Base-by-base conservation (phyloP, 2,329 filamentous ascomycete species). In the Neonectria faginata region DNA sequence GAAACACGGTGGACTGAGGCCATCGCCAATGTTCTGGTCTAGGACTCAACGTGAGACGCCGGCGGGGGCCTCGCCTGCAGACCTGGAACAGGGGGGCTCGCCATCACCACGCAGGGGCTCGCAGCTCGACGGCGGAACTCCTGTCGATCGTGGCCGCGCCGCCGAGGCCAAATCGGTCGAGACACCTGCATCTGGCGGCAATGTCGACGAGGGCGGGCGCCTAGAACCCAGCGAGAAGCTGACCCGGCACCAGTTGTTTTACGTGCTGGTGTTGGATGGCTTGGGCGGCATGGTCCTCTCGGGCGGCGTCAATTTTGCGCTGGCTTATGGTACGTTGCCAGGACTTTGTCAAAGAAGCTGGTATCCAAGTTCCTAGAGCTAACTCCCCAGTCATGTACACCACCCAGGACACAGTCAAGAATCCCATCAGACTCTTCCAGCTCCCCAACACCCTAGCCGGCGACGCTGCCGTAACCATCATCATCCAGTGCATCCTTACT, bases 391-490 rank as follows among this genome's bases (percentile, higher is more conserved):
- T 76, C 63, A 84, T 85, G 81, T 85, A 86, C 75, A 78, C 79
- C 16, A 75, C 76, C 9, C 78, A 79, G 22, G 72, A 82, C 65
- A 74, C 74, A 11, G 45, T 58, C 27, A 65, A 69, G 3, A 69
- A 79, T 56, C 81, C 80, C 2, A 82, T 86, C 65, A 79, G 80
- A 16, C 77, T 87, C 50, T 86, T 83, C 70, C 73, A 78, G 65
- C 80, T 85, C 29, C 84, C 85, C 65, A 84, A 84, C 67, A 86
- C 84, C 1, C 76, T 87, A 2, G 79, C 83, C 10, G 75, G 75
- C 2, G 85, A 87, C 71, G 81, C 81, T 3, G 81, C 78, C 41
- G 77, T 87, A 44, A 86, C 85, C n/a, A 79, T 85, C 62, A 77
- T 86, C 65, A 57, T 86, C 55, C 84, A 86, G 72, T 81, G 77